Evolutionary conservation across 225 moss, liverwort and hornwort species (phyloP), one percentile per base, ranked within the genome.

Genomic region (Ulota crispa): DNA sequence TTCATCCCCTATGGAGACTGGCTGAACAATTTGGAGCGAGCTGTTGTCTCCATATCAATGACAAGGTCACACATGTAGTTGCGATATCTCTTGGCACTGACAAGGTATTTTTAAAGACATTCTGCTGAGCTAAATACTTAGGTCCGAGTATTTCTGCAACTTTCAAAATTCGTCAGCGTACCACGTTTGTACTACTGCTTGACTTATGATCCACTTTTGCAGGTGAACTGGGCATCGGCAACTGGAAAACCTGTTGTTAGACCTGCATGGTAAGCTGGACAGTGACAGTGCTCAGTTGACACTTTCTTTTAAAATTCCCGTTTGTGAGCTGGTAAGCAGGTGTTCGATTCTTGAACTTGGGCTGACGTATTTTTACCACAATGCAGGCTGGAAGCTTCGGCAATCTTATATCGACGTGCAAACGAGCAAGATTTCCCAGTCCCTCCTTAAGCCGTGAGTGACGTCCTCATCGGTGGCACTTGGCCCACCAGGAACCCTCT

Each of bases 361-460:
- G 85, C 88, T 86, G 79, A 85, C 73, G 30, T 47, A 11, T 80
- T 81, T 57, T 81, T 82, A 64, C 76, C 78, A 81, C 78, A 81
- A 72, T 94, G 89, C 98, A 98, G 98, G 98, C 90, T 99, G 80
- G 98, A 99, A 89, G 98, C 98, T 75, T 99, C 98, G 52, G 93
- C 98, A 82, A 94, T 99, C 71, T 76, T 99, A 63, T 99, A 99
- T 88, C 93, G 96, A 87, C 94, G 96, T 82, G 96, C 94, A 78
- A 96, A 92, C 90, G 98, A 99, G 85, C 95, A 92, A 82, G 98
- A 99, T 80, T 99, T 99, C 64, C 91, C 88, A 55, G 93, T 99
- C 24, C 90, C 92, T 83, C 90, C 93, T 61, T 92, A 91, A 85
- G 64, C 82, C 66, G 69, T 78, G 74, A 62, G 42, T 67, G 80